Conservation (phyloP, 2,329 filamentous ascomycete species). For the Penicillium sp. region DNA sequence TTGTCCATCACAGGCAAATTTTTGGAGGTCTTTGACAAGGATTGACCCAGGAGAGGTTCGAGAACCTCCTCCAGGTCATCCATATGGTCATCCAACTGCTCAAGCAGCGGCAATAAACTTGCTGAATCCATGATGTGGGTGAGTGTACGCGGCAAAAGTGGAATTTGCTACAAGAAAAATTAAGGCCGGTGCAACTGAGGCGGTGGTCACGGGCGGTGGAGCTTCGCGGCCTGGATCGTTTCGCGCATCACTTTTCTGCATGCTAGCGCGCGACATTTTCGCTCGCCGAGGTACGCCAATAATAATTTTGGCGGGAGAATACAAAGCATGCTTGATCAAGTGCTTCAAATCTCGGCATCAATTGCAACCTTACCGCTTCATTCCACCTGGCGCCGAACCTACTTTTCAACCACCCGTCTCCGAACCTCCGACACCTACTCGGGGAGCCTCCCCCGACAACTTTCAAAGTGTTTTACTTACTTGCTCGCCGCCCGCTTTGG, state of each 20-base stretch:
- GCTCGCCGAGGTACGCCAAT: not conserved
- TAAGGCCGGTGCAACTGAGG: conserved; percentile 19
- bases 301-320: not conserved
- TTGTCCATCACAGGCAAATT: conserved; percentile 91
- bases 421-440: conserved; percentile 2
- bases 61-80: conserved; percentile 75
- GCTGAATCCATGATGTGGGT: conserved; percentile 51
- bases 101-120: conserved; percentile 67
- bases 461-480: conserved; percentile 39
- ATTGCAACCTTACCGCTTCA: not conserved
- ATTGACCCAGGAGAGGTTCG: conserved; percentile 67
- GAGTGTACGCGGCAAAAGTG: conserved; percentile 3
- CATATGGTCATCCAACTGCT: conserved; percentile 74
- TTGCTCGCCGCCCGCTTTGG: conserved; percentile 33
- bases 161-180: conserved; percentile 19
- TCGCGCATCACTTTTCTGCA: conserved; percentile 3
- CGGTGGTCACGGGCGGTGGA: conserved; percentile 22
- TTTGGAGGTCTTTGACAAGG: conserved; percentile 66
- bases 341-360: not conserved
- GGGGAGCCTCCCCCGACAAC: conserved; percentile 12
- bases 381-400: not conserved
- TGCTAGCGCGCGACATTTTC: not conserved
- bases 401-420: not conserved
- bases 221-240: conserved; percentile 6
- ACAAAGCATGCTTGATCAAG: not conserved